Evolutionary conservation across 2,329 filamentous ascomycete genomes (phyloP), one percentile per base, ranked within the genome.

Genomic region (Microdochium bolleyi): DNA sequence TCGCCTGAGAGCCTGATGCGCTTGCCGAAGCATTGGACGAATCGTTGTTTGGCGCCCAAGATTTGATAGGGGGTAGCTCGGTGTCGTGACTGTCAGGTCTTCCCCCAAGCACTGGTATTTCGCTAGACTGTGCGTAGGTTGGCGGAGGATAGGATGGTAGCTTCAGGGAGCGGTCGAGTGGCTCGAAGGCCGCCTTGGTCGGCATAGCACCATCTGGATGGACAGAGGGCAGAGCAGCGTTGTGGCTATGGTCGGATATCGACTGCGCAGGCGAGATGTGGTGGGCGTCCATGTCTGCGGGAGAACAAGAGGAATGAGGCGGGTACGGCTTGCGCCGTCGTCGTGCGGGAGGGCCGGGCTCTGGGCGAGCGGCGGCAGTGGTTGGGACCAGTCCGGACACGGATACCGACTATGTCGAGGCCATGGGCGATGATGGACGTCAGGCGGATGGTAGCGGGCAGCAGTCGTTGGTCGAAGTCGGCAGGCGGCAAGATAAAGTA

Each of bases 11-110:
- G 63, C 62, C 48, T 61, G 27, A 37, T 60, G 56, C 49, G 56
- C 54, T 54, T 66, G 52, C 34, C 62, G 54, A 50, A 61, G 16
- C 56, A 52, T 14, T 52, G 55, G 38, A 56, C 49, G 24, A 63
- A 54, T 67, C 57, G 56, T 56, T 55, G 50, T 58, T 54, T 41
- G 64, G 53, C 57, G 57, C 56, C 49, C 62, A 51, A 14, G 62
- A 58, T 46, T 73, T 69, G 53, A 76, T 72, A n/a, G 73, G 73
- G 34, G 73, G 62, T 13, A 76, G 66, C 52, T 75, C 72, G 49
- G 71, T 65, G 32, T 64, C 37, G 16, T 41, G 37, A 41, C 37
- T 41, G 7, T 41, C 37, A 4, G 37, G 37, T 41, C 37, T 5
- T 41, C 37, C 37, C 19, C 37, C 37, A 16, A 41, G 37, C 5